Evolutionary conservation across 2,329 filamentous ascomycete genomes (phyloP), one percentile per base, ranked within the genome.

Genomic region (Blastomyces emzantsi): DNA sequence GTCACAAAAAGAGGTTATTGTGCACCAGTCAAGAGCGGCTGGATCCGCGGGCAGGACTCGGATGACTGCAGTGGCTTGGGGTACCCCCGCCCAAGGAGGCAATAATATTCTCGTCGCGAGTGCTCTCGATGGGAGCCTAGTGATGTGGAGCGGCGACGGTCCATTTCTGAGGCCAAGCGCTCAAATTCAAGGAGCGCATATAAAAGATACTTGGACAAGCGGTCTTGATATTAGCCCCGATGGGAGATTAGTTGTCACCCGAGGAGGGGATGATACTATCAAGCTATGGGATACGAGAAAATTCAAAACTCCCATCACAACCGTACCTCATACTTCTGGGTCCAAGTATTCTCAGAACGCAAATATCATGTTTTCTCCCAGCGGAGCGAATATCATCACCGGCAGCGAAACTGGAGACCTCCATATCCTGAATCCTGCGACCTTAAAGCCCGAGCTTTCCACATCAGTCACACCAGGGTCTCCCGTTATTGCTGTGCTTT

Each of bases 251-350:
- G 86, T 97, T 2, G 88, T 97, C 8, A 96, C 92, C 0, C 83
- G 92, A 69, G 94, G 94, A 63, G 93, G 92, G 60, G 94, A 99
- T 75, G 86, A 95, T 72, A 83, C 89, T 1, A 93, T 99, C 76
- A 97, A 97, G 78, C 82, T 97, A 1, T 99, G 94, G 94, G 94
- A 99, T 74, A 95, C 88, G 2, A 86, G 94, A 64, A 97, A 97
- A 72, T 96, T 99, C 81, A 97, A 94, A 74, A 82, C 88, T 64
- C 91, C 94, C 3, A 83, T 99, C 17, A 90, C 91, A 58, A 90
- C 87, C 1, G 85, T 90, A 19, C 79, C 87, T 6, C 92, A 96
- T 75, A 77, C 84, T 1, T 96, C 93, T 0, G 96, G 90, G 17
- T 93, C 91, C 1, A 86, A 87, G 64, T 87, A 92, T 70, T 96